A percentile compares a stretch with the other conserved stretches of the same genome.
phyloP scores from a whole-genome alignment of 2,329 filamentous ascomycete genomes.

The Huntiella bhutanensis region DNA sequence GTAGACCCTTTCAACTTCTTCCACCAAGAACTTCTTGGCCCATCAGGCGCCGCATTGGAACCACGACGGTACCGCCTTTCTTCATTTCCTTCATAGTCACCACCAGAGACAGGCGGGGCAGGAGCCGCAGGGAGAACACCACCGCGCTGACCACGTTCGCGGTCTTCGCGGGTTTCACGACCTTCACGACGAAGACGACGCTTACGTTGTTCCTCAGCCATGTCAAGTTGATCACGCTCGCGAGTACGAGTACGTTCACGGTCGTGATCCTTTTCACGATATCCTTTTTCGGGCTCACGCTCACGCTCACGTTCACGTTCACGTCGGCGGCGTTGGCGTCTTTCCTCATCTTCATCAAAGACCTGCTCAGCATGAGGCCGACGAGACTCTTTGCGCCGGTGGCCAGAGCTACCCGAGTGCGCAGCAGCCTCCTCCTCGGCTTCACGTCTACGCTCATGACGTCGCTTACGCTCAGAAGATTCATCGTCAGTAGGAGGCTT shows the following conservation, averaged over 20 bases:
- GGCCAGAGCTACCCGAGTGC: neutral
- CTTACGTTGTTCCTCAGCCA: slow-evolving; percentile 25
- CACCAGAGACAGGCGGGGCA: slow-evolving; percentile 13
- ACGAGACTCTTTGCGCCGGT: neutral
- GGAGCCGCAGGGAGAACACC: slow-evolving; percentile 14
- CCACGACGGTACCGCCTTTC: slow-evolving; percentile 25
- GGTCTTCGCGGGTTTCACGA: slow-evolving; percentile 18
- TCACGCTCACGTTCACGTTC: slow-evolving; percentile 26
- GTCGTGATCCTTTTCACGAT: slow-evolving; percentile 27
- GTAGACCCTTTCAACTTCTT: slow-evolving; percentile 30
- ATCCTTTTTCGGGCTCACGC: neutral
- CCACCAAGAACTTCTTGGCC: slow-evolving; percentile 40
- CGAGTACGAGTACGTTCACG: slow-evolving; percentile 28
- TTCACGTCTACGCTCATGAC: neutral
- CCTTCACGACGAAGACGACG: slow-evolving; percentile 27
- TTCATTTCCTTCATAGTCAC: slow-evolving; percentile 25
- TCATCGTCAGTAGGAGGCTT: neutral
- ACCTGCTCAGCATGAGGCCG: neutral
- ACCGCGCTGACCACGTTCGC: slow-evolving; percentile 12
- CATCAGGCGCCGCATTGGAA: slow-evolving; percentile 23
- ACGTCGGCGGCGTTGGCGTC: slow-evolving; percentile 31
- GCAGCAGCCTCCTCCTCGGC: neutral
- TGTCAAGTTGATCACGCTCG: slow-evolving; percentile 19
- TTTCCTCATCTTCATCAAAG: slow-evolving; percentile 36
- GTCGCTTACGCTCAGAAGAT: neutral